Evolutionary conservation across 2,329 filamentous ascomycete species (phyloP).

Genomic region (Penicillium fuscoglaucum): DNA sequence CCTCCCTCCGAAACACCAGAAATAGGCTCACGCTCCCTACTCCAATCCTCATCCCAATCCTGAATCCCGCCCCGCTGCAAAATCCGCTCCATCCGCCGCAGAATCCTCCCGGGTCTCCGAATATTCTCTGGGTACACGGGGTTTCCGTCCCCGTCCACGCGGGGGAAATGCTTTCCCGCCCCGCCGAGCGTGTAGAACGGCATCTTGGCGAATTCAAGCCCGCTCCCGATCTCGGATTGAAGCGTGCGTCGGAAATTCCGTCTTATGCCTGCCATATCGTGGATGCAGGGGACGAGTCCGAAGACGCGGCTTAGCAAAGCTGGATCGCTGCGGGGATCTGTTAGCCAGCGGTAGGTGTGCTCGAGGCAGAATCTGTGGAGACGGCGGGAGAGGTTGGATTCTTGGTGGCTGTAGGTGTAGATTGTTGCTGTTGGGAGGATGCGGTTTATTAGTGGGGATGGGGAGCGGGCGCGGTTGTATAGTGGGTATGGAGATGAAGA

Average conservation of each 20-base stretch:
- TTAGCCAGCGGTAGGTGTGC: conserved; percentile 59
- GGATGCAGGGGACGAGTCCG: conserved; percentile 29
- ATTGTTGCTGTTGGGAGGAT: conserved; percentile 25
- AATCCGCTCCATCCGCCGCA: conserved; percentile 24
- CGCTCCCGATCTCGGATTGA: conserved; percentile 21
- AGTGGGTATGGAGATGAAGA: not conserved
- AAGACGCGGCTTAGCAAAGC: conserved; percentile 24
- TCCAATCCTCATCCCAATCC: conserved; percentile 30
- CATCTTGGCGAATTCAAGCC: conserved; percentile 23
- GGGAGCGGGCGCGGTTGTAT: conserved; percentile 14
- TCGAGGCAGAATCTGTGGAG: too few relatives aligned
- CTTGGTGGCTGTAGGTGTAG: conserved; percentile 63
- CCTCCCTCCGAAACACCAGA: not conserved
- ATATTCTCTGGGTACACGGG: conserved; percentile 36
- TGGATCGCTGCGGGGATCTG: conserved; percentile 25
- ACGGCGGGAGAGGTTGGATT: conserved; percentile 41
- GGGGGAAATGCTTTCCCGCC: conserved; percentile 65
- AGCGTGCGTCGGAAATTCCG: conserved; percentile 18
- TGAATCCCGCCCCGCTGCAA: conserved; percentile 21
- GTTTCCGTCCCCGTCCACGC: conserved; percentile 40
- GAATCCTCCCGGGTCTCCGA: conserved; percentile 25
- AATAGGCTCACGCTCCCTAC: conserved; percentile 18
- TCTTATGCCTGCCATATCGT: conserved; percentile 21
- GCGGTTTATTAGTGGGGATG: conserved; percentile 19
- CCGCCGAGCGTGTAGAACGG: conserved; percentile 55